A percentile compares a stretch with the other conserved stretches of the same genome.
These are phyloP conservation scores for Petasospora fabianii DNA, from an alignment of 1,139 yeast genomes.

Conservation along the genomic window DNA sequence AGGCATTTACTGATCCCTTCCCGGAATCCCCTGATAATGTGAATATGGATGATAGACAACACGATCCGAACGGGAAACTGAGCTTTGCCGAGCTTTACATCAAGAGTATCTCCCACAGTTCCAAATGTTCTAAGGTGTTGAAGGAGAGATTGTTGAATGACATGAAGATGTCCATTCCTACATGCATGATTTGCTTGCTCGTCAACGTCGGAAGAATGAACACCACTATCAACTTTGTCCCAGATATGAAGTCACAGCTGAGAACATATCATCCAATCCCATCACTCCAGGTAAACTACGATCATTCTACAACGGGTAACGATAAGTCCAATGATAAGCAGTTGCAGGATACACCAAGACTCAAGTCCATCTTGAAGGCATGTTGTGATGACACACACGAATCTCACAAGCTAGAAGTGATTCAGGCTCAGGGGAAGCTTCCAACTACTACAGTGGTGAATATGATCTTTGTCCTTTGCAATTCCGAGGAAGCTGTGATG, in stretches of 20 bases:
- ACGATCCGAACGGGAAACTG: constrained; percentile 35
- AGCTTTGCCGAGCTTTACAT: constrained; percentile 87
- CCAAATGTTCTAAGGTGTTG: constrained; percentile 78
- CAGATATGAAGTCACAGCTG: constrained; percentile 93
- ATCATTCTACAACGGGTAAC: constrained; percentile 16
- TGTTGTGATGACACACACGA: constrained; percentile 57
- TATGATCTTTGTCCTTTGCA: constrained; percentile 68
- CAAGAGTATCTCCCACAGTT: constrained; percentile 76
- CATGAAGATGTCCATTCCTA: constrained; percentile 61
- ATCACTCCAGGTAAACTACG: constrained; percentile 62
- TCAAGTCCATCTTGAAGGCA: constrained; percentile 85
- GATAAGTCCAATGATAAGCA: constrained; percentile 48
- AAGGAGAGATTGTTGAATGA: constrained; percentile 71
- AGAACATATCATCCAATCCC: constrained; percentile 94
- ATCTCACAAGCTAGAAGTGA: constrained; percentile 47
- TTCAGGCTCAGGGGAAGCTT: constrained; percentile 34
- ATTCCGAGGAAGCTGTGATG: constrained; percentile 51
- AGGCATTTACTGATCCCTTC: constrained; percentile 61
- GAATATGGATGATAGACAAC: constrained; percentile 17
- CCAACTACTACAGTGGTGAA: constrained; percentile 67
- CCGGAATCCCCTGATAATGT: constrained; percentile 31
- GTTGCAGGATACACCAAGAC: constrained; percentile 90
- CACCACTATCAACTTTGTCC: constrained; percentile 91
- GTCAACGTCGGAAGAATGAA: constrained; percentile 94
- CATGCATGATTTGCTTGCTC: constrained; percentile 77